These are phyloP conservation scores for Tricholoma flavovirens DNA, from an alignment of 768 basidiomycete genomes.

Conservation along the genomic window DNA sequence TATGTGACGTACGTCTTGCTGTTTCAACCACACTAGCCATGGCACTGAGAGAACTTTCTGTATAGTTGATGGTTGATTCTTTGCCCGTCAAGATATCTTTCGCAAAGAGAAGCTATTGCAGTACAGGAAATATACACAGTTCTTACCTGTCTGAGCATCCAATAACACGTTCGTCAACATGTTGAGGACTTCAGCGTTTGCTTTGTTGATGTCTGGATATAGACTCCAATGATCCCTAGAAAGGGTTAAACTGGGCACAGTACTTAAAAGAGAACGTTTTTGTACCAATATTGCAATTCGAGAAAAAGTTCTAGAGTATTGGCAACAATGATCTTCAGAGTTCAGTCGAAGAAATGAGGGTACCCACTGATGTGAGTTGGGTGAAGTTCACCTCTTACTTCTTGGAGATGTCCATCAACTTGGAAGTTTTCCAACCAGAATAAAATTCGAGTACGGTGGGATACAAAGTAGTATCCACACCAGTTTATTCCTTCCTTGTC, in stretches of 20 bases:
- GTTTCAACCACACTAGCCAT: not conserved
- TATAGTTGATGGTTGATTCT: not conserved
- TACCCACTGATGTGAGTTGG: constrained; percentile 25
- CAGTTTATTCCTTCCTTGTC: constrained; percentile 14
- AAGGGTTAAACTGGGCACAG: not conserved
- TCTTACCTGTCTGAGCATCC: constrained; percentile 9
- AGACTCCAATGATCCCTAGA: constrained; percentile 32
- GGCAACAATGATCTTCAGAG: not conserved
- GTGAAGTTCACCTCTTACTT: constrained; percentile 20
- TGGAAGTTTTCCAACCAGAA: constrained; percentile 42
- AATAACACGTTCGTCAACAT: constrained; percentile 20
- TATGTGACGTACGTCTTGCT: not conserved
- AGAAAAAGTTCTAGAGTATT: constrained; percentile 24
- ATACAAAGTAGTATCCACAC: constrained; percentile 42
- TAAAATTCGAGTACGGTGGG: constrained; percentile 26
- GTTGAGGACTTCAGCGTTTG: constrained; percentile 16
- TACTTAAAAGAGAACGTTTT: not conserved
- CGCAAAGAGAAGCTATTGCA: not conserved
- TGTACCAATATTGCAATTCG: constrained; percentile 32
- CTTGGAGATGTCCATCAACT: constrained; percentile 10
- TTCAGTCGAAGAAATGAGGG: not conserved
- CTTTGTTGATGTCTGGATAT: constrained; percentile 21
- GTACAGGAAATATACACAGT: not conserved
- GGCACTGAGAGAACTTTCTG: not conserved
- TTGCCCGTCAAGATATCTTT: not conserved